Conservation (phyloP, 116 monocot genomes). For the Dioscorea cayenensis region DNA sequence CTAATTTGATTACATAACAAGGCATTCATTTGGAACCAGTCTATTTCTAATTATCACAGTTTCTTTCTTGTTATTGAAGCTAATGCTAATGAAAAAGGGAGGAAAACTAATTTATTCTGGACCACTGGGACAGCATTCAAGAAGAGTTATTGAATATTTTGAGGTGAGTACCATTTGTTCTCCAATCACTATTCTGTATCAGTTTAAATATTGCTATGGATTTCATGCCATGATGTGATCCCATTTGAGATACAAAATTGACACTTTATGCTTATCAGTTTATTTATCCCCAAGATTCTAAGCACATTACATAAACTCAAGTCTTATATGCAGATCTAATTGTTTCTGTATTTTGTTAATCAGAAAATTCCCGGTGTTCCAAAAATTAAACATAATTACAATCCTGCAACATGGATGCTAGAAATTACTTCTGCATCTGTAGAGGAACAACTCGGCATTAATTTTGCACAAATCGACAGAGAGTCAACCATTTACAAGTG, state of each 20-base stretch:
- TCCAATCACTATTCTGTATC: too few relatives aligned
- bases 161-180: slow-evolving; percentile 15
- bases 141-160: slow-evolving; percentile 38
- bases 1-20: too few relatives aligned
- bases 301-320: too few relatives aligned
- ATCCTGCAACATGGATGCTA: slow-evolving; percentile 2
- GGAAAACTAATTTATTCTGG: slow-evolving; percentile 34
- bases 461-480: background rate
- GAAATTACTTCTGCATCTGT: background rate
- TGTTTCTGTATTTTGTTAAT: too few relatives aligned
- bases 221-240: too few relatives aligned
- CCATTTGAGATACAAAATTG: too few relatives aligned
- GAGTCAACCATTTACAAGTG: background rate
- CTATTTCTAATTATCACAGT: background rate
- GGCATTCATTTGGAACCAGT: too few relatives aligned
- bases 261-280: too few relatives aligned
- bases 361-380: slow-evolving; percentile 9
- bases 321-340: too few relatives aligned
- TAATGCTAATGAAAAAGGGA: slow-evolving; percentile 36
- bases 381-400: background rate
- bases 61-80: slow-evolving; percentile 10
- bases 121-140: slow-evolving; percentile 27
- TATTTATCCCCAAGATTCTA: too few relatives aligned
- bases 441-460: background rate
- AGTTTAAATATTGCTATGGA: too few relatives aligned